Evolutionary conservation across 1,139 yeast genomes (phyloP).

Genomic region (Magnusiomyces ingens): DNA sequence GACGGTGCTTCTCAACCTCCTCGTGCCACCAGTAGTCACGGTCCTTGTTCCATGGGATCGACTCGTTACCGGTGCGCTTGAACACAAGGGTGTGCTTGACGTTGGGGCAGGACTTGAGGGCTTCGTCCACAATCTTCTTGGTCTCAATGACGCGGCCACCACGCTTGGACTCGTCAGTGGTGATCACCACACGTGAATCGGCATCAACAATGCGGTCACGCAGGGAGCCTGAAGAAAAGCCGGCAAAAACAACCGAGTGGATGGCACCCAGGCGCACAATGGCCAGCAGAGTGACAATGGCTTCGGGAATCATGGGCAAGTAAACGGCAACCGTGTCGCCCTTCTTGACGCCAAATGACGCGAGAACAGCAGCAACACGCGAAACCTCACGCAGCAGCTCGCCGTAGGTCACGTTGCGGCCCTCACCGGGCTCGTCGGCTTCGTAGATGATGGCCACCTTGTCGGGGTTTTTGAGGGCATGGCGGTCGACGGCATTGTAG

Average conservation of each 20-base stretch:
- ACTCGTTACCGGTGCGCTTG: constrained; percentile 75
- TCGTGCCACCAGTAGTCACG: constrained; percentile 83
- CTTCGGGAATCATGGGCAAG: constrained; percentile 96
- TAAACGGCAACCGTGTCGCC: constrained; percentile 97
- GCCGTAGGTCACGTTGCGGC: constrained; percentile 66
- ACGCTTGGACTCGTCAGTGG: constrained; percentile 94
- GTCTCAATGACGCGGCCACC: constrained; percentile 91
- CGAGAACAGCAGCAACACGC: constrained; percentile 79
- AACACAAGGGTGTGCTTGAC: constrained; percentile 80
- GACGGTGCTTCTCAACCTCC: constrained; percentile 60
- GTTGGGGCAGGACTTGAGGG: constrained; percentile 66
- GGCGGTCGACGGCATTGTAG: constrained; percentile 95
- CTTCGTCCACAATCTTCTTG: constrained; percentile 93
- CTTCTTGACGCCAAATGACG: constrained; percentile 79
- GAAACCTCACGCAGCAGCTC: constrained; percentile 84
- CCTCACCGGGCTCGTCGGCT: constrained; percentile 83
- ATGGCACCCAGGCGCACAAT: constrained; percentile 93
- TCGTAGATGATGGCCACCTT: constrained; percentile 83
- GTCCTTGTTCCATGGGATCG: constrained; percentile 50
- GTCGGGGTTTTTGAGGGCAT: constrained; percentile 80
- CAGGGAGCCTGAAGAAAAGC: constrained; percentile 90
- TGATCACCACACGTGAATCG: constrained; percentile 77
- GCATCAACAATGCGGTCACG: constrained; percentile 90
- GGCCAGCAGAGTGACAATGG: constrained; percentile 89
- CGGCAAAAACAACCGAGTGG: constrained; percentile 95